A percentile compares a stretch with the other conserved stretches of the same genome.
These are phyloP conservation scores for Teunomyces tritomae DNA, from an alignment of 805 yeast species.

Conservation along the genomic window DNA sequence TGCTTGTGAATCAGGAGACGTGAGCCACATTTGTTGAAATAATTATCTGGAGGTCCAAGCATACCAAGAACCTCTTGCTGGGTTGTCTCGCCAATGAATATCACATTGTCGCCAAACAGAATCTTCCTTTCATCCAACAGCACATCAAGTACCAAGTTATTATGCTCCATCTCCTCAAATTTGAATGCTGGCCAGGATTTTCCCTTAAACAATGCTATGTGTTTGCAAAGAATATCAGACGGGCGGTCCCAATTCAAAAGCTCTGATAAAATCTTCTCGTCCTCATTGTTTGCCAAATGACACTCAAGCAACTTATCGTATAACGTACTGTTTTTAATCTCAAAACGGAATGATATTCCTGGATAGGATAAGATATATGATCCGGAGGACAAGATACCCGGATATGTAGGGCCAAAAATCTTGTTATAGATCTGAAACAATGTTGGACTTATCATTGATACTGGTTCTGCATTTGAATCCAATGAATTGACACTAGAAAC, in stretches of 20 bases:
- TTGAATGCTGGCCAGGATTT: constrained; percentile 26
- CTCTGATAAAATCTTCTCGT: constrained; percentile 23
- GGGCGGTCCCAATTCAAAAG: constrained; percentile 32
- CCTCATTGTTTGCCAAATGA: constrained; percentile 8
- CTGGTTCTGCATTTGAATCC: not conserved
- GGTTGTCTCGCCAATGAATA: constrained; percentile 40
- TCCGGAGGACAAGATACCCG: constrained; percentile 38
- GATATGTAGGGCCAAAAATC: constrained; percentile 62
- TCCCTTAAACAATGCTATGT: constrained; percentile 41
- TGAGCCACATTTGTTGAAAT: constrained; percentile 44
- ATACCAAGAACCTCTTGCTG: constrained; percentile 47
- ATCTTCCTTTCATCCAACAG: not conserved
- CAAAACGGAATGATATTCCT: constrained; percentile 54
- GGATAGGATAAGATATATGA: constrained; percentile 52
- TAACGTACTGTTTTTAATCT: constrained; percentile 19
- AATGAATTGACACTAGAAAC: constrained; percentile 5
- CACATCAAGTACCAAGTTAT: not conserved
- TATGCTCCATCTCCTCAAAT: constrained; percentile 9
- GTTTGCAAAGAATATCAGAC: constrained; percentile 33
- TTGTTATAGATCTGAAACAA: constrained; percentile 51
- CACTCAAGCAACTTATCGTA: not conserved
- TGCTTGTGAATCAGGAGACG: constrained; percentile 42
- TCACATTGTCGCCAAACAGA: not conserved
- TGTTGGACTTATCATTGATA: constrained; percentile 9
- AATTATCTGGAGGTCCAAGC: constrained; percentile 59